Conservation (phyloP, 345 rosid genomes). For the Gossypium rotundifolium region DNA sequence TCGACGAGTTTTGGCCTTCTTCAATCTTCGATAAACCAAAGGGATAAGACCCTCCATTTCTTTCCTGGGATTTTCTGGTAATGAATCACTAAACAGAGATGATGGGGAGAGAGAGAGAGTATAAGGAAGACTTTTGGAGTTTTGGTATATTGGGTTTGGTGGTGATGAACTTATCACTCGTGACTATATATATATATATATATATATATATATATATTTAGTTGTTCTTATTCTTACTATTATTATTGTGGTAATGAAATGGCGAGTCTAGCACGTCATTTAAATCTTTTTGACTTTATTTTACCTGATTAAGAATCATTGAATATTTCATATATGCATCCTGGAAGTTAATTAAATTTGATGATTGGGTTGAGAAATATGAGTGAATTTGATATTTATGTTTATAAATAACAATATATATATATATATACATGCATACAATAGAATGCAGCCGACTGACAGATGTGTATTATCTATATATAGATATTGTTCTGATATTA, state of each 20-base stretch:
- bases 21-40: constrained; percentile 55
- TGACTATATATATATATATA: neutral
- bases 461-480: neutral
- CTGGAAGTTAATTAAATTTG: neutral
- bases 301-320: neutral
- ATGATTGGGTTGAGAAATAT: neutral
- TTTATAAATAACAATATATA: neutral
- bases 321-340: neutral
- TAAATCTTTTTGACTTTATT: neutral
- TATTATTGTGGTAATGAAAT: neutral
- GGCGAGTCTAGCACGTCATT: neutral
- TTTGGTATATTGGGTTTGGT: constrained; percentile 21
- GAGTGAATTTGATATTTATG: neutral
- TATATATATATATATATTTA: neutral
- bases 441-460: neutral
- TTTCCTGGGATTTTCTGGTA: neutral
- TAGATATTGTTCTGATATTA: too few relatives aligned
- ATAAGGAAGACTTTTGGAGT: constrained; percentile 3
- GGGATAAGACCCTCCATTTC: constrained; percentile 88
- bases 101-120: neutral
- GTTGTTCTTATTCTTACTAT: neutral
- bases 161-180: neutral
- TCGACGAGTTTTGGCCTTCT: constrained; percentile 52
- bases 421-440: neutral
- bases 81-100: neutral